Evolutionary conservation across 495 filamentous ascomycete genomes (phyloP), one percentile per base, ranked within the genome.

Genomic region (Hypoxylon intermedium): DNA sequence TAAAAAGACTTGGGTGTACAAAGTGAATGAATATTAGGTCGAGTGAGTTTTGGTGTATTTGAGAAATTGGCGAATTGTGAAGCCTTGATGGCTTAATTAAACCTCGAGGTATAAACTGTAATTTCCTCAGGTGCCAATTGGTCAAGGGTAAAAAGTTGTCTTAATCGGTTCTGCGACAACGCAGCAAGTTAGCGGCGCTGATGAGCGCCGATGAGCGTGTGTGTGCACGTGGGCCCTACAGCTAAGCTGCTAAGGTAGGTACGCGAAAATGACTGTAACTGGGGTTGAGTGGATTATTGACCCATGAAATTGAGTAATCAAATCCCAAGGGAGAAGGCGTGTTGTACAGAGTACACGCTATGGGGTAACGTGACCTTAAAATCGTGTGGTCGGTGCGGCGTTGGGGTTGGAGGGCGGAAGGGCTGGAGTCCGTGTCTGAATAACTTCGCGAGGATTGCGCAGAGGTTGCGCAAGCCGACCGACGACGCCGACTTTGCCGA

Each of bases 361-460:
- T 59, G 53, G 50, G 20, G 70, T 73, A 73, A 74, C 68, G 72
- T 72, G 72, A 75, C 73, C 67, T 72, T 53, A 53, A 62, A 68
- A 63, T 63, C 66, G 59, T 63, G 55, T 65, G 63, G 69, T 73
- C 68, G 68, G 68, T 65, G 61, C 60, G 58, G 52, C 58, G 60
- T 60, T 38, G 28, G 58, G n/a, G n/a, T n/a, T n/a, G n/a, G n/a
- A n/a, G n/a, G n/a, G n/a, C n/a, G n/a, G n/a, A 63, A 64, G 7
- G 24, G 4, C 53, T 67, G 59, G 54, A 48, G 56, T 61, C 63
- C 52, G 46, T 36, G 54, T 74, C 67, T 56, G 78, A 80, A 80
- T 80, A 74, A 68, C 78, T 73, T 80, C 78, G 75, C 46, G 45
- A 65, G 47, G 46, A 62, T 61, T 31, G 48, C 50, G 61, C 50